Percentiles rank a stretch among this genome's conserved stretches.
Conservation (phyloP, 257 asterid species). For the Solanum gracilifrons region DNA sequence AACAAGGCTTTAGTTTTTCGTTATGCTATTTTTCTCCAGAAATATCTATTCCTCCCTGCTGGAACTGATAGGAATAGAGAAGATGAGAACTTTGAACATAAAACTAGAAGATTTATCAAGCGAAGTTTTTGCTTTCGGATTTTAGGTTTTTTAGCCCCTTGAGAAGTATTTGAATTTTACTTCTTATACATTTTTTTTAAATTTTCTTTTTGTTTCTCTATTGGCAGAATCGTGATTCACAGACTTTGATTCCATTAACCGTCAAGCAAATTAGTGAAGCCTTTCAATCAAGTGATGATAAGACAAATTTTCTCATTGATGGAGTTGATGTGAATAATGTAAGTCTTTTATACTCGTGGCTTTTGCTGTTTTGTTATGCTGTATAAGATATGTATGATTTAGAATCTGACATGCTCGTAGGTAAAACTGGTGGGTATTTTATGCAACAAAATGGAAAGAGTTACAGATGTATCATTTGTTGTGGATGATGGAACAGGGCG, state of each 20-base stretch:
- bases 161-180: not conserved
- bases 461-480: slow-evolving; percentile 59
- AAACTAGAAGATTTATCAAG: not conserved
- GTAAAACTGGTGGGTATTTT: slow-evolving; percentile 72
- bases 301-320: slow-evolving; percentile 51
- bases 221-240: slow-evolving; percentile 74
- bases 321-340: slow-evolving; percentile 80
- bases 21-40: not conserved
- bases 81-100: not conserved
- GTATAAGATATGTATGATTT: not conserved
- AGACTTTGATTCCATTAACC: slow-evolving; percentile 63
- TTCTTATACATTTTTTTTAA: not conserved
- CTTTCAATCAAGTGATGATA: slow-evolving; percentile 57
- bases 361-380: not conserved
- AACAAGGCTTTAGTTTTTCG: not conserved
- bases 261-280: slow-evolving; percentile 81
- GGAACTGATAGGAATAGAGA: not conserved
- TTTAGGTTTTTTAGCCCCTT: not conserved
- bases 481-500: slow-evolving; percentile 95
- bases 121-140: not conserved
- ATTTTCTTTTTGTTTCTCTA: not conserved
- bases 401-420: slow-evolving; percentile 20
- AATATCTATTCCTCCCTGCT: not conserved
- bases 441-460: slow-evolving; percentile 41
- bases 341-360: not conserved